Base-by-base conservation (phyloP, 1,139 yeast species). In the Hyphopichia pseudoburtonii region DNA sequence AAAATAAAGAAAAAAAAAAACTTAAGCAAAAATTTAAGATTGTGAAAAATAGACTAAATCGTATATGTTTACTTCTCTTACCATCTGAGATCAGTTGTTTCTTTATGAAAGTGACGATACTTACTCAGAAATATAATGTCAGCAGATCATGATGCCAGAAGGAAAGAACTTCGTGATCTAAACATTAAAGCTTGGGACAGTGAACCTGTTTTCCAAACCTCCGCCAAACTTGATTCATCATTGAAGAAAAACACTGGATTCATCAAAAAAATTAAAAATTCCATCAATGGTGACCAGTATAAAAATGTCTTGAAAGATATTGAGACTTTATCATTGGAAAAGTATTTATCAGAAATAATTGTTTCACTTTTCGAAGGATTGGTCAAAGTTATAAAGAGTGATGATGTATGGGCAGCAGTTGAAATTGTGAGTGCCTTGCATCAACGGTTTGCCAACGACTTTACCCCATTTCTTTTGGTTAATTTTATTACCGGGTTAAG, bases 231-330 rank as follows among this genome's bases (percentile, higher is more conserved):
- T 12, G 97, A 90, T 54, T 70, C 95, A 0, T 82, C 92, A 36
- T 65, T 90, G 43, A 90, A 89, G 67, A 86, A 84, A 56, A 88
- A 90, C 55, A 82, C 89, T 4, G 85, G 89, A 0, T 86, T 88
- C 49, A 82, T 88, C 40, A 84, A 83, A 53, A 84, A 84, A 50
- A 60, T 88, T 36, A 73, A 82, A 44, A 68, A 76, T 3, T 70
- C 82, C 3, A 63, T 88, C 30, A 73, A 64, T 27, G 59, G 64
- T 19, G 68, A 64, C 33, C 66, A 64, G 29, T 52, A 48, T 33
- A 50, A 54, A 4, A 56, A 70, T 4, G 59, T 86, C 4, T 43
- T 87, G 22, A 75, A 76, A 39, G 96, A 88, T 40, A 72, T 89
- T 30, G 55, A 66, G 9, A 69, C 80, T 2, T 62, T 86, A 3